Evolutionary conservation across 768 basidiomycete genomes (phyloP).

Genomic region (Clathrus columnatus): DNA sequence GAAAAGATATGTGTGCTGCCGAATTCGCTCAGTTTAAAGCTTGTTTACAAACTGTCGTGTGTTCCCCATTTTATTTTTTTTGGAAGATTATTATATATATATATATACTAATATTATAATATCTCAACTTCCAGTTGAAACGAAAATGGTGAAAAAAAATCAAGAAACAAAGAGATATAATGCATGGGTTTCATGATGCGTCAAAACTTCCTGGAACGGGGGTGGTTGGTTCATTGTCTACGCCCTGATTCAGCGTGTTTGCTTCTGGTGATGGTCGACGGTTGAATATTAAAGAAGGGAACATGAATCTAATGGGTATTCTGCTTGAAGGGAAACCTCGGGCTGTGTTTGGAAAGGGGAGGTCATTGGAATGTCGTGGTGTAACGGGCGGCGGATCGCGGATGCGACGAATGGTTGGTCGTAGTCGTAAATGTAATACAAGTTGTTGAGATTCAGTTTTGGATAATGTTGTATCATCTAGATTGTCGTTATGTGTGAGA

Average conservation of each 20-base stretch:
- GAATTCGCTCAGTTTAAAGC: slow-evolving; percentile 80
- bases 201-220: slow-evolving; percentile 17
- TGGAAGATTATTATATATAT: background rate
- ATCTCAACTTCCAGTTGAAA: slow-evolving; percentile 34
- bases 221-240: slow-evolving; percentile 24
- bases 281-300: background rate
- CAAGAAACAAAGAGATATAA: background rate
- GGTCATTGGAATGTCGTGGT: slow-evolving; percentile 20
- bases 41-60: slow-evolving; percentile 73
- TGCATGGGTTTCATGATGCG: slow-evolving; percentile 10
- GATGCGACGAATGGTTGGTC: slow-evolving; percentile 46
- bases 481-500: background rate
- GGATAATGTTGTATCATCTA: slow-evolving; percentile 18
- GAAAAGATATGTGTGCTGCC: slow-evolving; percentile 70
- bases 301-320: slow-evolving; percentile 7
- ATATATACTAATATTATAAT: background rate
- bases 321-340: slow-evolving; percentile 20
- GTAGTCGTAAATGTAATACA: slow-evolving; percentile 56
- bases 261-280: slow-evolving; percentile 28
- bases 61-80: slow-evolving; percentile 24
- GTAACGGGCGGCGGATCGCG: slow-evolving; percentile 39
- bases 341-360: slow-evolving; percentile 57
- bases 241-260: slow-evolving; percentile 42
- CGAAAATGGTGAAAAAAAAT: slow-evolving; percentile 38
- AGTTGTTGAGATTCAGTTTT: slow-evolving; percentile 20